Percentiles rank a stretch among this genome's conserved stretches.
Conservation (phyloP, 768 basidiomycete genomes). For the Lepiota venenata region DNA sequence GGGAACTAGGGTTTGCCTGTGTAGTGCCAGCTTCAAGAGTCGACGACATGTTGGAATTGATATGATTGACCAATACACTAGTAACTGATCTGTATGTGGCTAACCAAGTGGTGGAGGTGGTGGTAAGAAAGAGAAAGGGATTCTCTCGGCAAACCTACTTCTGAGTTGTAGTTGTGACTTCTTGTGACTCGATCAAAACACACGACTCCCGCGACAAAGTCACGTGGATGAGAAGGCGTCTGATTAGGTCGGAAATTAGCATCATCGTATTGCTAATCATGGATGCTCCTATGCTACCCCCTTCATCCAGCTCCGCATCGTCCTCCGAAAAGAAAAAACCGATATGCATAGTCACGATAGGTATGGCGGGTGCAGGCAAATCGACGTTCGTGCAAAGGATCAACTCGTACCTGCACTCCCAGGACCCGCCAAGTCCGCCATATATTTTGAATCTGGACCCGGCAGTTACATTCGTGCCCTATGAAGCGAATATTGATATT, state of each 20-base stretch:
- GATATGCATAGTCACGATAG: conserved; percentile 84
- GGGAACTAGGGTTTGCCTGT: no score
- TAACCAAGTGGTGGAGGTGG: no score
- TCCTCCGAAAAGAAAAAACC: conserved; percentile 51
- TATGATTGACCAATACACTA: no score
- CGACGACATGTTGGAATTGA: no score
- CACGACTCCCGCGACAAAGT: neutral
- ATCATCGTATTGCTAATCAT: neutral
- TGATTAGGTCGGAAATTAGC: no score
- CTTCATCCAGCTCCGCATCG: conserved; percentile 10
- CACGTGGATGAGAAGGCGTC: no score
- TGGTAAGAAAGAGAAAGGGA: no score
- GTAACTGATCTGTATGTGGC: no score
- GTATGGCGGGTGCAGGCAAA: conserved; percentile 97
- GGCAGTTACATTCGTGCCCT: conserved; percentile 87
- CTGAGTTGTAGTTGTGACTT: neutral
- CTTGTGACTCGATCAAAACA: neutral
- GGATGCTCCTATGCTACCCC: neutral
- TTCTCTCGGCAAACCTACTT: neutral
- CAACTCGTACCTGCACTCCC: conserved; percentile 84
- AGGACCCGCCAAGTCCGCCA: conserved; percentile 63
- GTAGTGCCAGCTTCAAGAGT: no score
- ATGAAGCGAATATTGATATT: conserved; percentile 97
- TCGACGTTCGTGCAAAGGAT: conserved; percentile 96
- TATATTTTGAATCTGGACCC: conserved; percentile 99